Evolutionary conservation across 1,284 basidiomycete species (phyloP).

Genomic region (Athelia psychrophila): DNA sequence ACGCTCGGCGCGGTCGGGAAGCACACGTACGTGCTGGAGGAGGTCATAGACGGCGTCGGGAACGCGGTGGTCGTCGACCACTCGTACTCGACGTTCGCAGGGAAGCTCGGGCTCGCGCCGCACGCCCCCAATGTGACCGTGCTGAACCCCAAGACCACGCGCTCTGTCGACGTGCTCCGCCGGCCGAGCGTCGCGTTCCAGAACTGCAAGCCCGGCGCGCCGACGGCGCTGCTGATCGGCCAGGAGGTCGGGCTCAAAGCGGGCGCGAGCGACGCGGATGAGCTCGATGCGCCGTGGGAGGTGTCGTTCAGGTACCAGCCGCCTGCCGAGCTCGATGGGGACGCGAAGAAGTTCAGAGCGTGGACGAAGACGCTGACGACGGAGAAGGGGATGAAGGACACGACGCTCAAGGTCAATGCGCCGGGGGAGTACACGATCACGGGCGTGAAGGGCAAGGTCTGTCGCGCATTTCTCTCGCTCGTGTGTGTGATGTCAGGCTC

Average conservation of each 20-base stretch:
- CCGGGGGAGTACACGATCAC: slow-evolving; percentile 86
- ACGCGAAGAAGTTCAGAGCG: slow-evolving; percentile 27
- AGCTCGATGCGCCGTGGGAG: slow-evolving; percentile 66
- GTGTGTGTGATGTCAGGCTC: slow-evolving; percentile 1
- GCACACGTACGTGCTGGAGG: slow-evolving; percentile 70
- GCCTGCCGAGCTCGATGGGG: slow-evolving; percentile 29
- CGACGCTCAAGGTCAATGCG: slow-evolving; percentile 49
- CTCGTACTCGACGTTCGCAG: not conserved
- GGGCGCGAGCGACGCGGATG: slow-evolving; percentile 48
- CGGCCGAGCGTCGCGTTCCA: slow-evolving; percentile 76
- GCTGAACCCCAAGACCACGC: slow-evolving; percentile 48
- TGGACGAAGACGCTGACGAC: slow-evolving; percentile 63
- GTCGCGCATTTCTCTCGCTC: slow-evolving; percentile 4
- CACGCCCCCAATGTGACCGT: slow-evolving; percentile 22
- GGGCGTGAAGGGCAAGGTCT: slow-evolving; percentile 66
- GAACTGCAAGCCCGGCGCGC: slow-evolving; percentile 69
- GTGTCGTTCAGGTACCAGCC: slow-evolving; percentile 63
- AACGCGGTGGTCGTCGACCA: slow-evolving; percentile 56
- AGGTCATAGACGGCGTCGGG: slow-evolving; percentile 72
- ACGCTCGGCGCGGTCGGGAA: slow-evolving; percentile 59
- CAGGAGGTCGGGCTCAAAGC: slow-evolving; percentile 54
- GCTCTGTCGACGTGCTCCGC: slow-evolving; percentile 74
- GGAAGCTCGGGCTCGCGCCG: slow-evolving; percentile 11
- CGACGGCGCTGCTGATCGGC: slow-evolving; percentile 75
- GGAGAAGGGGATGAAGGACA: slow-evolving; percentile 39